phyloP scores from a whole-genome alignment of 1,284 basidiomycete genomes.

The Microbotryum violaceum region DNA sequence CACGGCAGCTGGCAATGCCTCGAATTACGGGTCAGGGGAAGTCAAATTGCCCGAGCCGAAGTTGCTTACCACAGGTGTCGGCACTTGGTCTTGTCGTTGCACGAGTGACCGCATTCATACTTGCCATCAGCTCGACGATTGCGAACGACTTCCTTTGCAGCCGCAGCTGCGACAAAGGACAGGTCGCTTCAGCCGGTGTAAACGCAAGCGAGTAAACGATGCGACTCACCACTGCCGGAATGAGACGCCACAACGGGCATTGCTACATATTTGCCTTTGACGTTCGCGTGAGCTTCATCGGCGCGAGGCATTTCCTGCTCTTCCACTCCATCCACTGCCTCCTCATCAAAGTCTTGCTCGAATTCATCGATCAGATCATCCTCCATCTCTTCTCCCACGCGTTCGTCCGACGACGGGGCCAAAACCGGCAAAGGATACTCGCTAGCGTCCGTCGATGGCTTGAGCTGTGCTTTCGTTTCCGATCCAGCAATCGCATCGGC shows the following conservation, averaged over 20 bases:
- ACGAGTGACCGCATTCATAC: conserved; percentile 30
- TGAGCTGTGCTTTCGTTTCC: conserved; percentile 14
- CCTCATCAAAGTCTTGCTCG: neutral
- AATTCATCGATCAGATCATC: neutral
- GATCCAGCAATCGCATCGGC: conserved; percentile 26
- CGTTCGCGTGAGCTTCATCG: neutral
- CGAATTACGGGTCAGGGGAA: neutral
- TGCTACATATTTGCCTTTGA: conserved; percentile 1
- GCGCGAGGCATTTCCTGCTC: neutral
- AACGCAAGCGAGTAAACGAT: too few relatives aligned
- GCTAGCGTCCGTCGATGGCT: conserved; percentile 9
- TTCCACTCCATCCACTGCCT: neutral
- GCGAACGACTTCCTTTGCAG: neutral
- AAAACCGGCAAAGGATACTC: conserved; percentile 16
- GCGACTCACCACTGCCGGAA: neutral
- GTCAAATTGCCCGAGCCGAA: too few relatives aligned
- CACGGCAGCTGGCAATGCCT: conserved; percentile 15
- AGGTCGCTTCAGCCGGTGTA: too few relatives aligned
- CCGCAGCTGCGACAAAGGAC: neutral
- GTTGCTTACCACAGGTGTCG: conserved; percentile 36
- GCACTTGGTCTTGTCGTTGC: conserved; percentile 35
- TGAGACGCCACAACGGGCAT: neutral
- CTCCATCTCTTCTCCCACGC: neutral
- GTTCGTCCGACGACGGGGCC: conserved; percentile 2
- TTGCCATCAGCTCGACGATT: conserved; percentile 24